Percentiles rank a stretch among this genome's conserved stretches.
These are phyloP conservation scores for Nicotiana knightiana DNA, from an alignment of 257 asterid species.

Conservation along the genomic window DNA sequence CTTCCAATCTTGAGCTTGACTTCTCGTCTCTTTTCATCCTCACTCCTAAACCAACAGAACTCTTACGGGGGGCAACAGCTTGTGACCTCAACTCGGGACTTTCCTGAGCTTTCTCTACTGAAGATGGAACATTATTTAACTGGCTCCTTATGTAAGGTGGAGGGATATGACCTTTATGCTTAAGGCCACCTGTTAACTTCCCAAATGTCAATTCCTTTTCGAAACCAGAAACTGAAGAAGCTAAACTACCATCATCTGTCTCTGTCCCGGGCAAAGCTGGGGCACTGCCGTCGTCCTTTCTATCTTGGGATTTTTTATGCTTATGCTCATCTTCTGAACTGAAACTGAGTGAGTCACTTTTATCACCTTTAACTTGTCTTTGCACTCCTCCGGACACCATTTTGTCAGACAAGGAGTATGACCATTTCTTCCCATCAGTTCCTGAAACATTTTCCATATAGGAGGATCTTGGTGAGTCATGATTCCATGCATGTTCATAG, in stretches of 20 bases:
- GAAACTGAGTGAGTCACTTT: constrained; percentile 9
- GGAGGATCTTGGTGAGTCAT: constrained; percentile 19
- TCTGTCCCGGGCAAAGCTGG: not conserved
- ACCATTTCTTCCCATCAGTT: constrained; percentile 17
- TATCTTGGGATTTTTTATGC: not conserved
- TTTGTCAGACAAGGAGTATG: constrained; percentile 39
- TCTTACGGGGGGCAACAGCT: constrained; percentile 23
- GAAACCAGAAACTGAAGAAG: constrained; percentile 22
- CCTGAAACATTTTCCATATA: constrained; percentile 18
- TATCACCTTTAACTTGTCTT: constrained; percentile 9
- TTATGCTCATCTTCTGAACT: constrained; percentile 9
- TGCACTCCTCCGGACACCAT: constrained; percentile 7
- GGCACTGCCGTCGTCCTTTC: not conserved
- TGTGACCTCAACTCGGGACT: constrained; percentile 14
- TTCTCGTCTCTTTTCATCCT: constrained; percentile 17
- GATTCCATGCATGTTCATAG: constrained; percentile 13
- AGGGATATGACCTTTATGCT: constrained; percentile 54
- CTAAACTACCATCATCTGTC: constrained; percentile 16
- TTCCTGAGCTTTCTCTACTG: constrained; percentile 28
- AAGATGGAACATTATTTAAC: constrained; percentile 28
- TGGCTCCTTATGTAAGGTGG: constrained; percentile 47
- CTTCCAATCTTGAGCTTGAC: constrained; percentile 30
- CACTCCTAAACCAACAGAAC: constrained; percentile 13
- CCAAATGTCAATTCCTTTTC: constrained; percentile 50
- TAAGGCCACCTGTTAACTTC: constrained; percentile 80